These are phyloP conservation scores for Testicularia cyperi DNA, from an alignment of 1,284 basidiomycete species.

Conservation along the genomic window DNA sequence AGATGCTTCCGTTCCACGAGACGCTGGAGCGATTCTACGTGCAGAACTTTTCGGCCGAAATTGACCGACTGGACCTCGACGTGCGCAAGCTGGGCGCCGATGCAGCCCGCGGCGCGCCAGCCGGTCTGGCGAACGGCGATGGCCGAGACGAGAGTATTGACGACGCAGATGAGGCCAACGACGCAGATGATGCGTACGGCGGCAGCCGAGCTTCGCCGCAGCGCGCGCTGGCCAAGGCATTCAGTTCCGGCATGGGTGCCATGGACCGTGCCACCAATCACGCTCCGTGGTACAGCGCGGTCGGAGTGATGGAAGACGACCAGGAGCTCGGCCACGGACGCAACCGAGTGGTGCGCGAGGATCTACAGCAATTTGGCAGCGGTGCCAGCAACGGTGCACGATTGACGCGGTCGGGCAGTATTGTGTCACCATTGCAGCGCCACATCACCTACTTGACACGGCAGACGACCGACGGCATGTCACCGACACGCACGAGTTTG, in stretches of 20 bases:
- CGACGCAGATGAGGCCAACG: slow-evolving; percentile 6
- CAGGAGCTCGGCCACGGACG: not conserved
- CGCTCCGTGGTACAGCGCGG: no score
- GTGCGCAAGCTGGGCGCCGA: slow-evolving; percentile 17
- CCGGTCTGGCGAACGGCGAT: not conserved
- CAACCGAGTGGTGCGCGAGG: slow-evolving; percentile 8
- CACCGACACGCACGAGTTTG: no score
- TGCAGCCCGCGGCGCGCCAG: not conserved
- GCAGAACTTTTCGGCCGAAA: slow-evolving; percentile 86
- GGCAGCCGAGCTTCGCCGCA: slow-evolving; percentile 9
- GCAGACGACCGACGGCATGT: no score
- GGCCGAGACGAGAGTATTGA: not conserved
- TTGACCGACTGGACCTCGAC: slow-evolving; percentile 61
- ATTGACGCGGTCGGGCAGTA: slow-evolving; percentile 4
- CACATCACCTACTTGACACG: slow-evolving; percentile 34
- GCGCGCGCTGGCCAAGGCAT: slow-evolving; percentile 19
- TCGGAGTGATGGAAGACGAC: no score
- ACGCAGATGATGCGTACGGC: no score
- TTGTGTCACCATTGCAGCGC: slow-evolving; percentile 32
- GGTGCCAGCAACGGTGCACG: no score
- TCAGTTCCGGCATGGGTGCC: slow-evolving; percentile 26
- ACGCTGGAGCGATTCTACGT: slow-evolving; percentile 82
- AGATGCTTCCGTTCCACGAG: slow-evolving; percentile 87
- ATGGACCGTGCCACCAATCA: slow-evolving; percentile 14
- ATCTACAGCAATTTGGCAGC: slow-evolving; percentile 18